Evolutionary conservation across 331 rosid species (phyloP), one percentile per base, ranked within the genome.

Genomic region (Stylosanthes scabra): DNA sequence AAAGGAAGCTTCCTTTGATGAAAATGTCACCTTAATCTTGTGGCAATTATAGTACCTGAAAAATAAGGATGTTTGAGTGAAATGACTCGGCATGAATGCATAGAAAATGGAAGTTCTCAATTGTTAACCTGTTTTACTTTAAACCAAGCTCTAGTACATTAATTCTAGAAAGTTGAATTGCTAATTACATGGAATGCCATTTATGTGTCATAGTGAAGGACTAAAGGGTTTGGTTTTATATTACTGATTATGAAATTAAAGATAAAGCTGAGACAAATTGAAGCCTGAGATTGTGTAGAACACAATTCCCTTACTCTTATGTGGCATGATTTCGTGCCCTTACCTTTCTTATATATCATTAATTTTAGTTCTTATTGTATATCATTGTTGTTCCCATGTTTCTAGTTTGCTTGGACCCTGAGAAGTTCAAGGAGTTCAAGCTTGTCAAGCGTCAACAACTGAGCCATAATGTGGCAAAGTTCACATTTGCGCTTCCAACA

Each of bases 401-500:
- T 78, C 58, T 71, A 95, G 99, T 75, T 70, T 55, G 58, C 91
- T 82, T 95, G 81, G 85, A 95, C 82, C 91, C 99, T 8, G 89
- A 88, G 59, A 80, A 68, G 27, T 95, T 87, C 87, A 92, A 72
- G 87, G 80, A 85, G 62, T 95, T 90, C 74, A 92, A 92, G 82
- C 97, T 92, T 71, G 88, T 85, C 61, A 88, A 88, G 83, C 92
- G 90, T 15, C n/a, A 68, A 10, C 92, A 90, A 69, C 82, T 95
- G 84, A 95, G 99, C 90, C 98, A 95, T 78, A 92, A 95, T 87
- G 99, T 92, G 63, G 98, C 99, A 6, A 95, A 90, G 83, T 95
- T 95, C 85, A 92, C 61, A 47, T 95, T 95, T 82, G 86, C 25
- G 61, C 98, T 95, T 60, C 96, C 91, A 9, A 82, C 85, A 59